Evolutionary conservation across 2,329 filamentous ascomycete genomes (phyloP), one percentile per base, ranked within the genome.

Genomic region (Ciborinia camelliae): DNA sequence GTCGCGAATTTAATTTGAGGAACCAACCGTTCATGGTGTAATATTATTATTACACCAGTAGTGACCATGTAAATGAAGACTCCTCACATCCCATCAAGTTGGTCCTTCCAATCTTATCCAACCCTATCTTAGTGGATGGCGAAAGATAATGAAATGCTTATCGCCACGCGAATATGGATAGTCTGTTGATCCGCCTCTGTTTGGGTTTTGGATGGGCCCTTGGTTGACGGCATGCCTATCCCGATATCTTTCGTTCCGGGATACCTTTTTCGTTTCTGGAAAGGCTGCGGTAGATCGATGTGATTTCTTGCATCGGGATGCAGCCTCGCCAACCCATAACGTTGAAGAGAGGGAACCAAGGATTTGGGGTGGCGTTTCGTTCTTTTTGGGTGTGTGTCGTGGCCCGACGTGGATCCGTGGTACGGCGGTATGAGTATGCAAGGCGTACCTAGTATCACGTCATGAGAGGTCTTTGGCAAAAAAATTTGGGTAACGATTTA

Each of bases 281-380:
- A 59, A 35, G 41, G 28, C 41, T 37, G 28, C 26, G 35, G 55
- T n/a, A 59, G 55, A 59, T 59, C 55, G 47, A 35, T 35, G 43
- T 59, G 30, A 59, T 59, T 59, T 47, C 32, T 48, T 45, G 28
- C 39, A 47, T 47, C 30, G 26, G 20, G 7, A 20, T 48, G 55
- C 55, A 59, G 55, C 55, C 55, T 59, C 32, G 43, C 32, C 55
- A 48, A 48, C 28, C 20, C 23, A 47, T 20, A 59, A 59, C 55
- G 55, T 59, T 48, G 41, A 59, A 30, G 28, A 30, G 18, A 18
- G 51, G 32, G 30, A 14, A 14, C 20, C 20, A 53, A 53, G 15
- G 26, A 7, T n/a, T 57, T 18, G 30, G 26, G 26, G 4, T 30
- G 23, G 15, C 39, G 9, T 43, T 26, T 41, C n/a, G n/a, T n/a